Percentiles rank a stretch among this genome's conserved stretches.
phyloP scores from a whole-genome alignment of 1,284 basidiomycete genomes.

The Pascua sp. region DNA sequence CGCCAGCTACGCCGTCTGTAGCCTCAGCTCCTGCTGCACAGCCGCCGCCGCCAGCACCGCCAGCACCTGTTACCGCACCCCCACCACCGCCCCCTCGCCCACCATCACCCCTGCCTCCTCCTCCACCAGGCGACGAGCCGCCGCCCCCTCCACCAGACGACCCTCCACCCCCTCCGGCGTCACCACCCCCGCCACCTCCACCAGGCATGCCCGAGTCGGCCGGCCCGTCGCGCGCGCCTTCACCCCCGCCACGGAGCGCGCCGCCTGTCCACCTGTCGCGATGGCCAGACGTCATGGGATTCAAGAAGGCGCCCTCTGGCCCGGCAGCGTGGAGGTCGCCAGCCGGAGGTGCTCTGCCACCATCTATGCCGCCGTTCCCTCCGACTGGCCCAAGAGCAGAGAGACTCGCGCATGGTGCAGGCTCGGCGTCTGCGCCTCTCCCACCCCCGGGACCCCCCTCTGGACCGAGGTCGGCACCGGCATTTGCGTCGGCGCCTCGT shows the following conservation, averaged over 20 bases:
- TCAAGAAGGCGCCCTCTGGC: background rate
- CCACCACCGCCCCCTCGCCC: constrained; percentile 13
- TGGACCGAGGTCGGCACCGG: too few species aligned
- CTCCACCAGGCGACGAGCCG: constrained; percentile 16
- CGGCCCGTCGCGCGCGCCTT: background rate
- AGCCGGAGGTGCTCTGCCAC: constrained; percentile 7
- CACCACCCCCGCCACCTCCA: constrained; percentile 2
- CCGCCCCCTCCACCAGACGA: constrained; percentile 7
- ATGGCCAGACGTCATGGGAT: background rate
- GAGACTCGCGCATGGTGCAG: too few species aligned
- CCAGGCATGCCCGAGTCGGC: background rate
- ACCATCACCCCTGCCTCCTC: constrained; percentile 26
- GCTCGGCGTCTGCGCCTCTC: too few species aligned
- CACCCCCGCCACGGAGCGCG: background rate
- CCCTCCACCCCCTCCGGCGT: background rate
- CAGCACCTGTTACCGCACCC: constrained; percentile 16
- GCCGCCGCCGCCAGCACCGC: background rate
- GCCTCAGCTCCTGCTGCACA: background rate
- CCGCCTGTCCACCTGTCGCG: background rate
- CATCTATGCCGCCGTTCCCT: constrained; percentile 1
- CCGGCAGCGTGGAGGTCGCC: background rate
- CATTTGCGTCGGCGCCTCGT: too few species aligned
- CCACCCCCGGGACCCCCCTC: too few species aligned
- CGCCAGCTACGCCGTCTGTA: background rate
- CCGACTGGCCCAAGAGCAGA: too few species aligned